Conservation (phyloP, 228 moss, liverwort and hornwort genomes). For the Sphagnum magellanicum region DNA sequence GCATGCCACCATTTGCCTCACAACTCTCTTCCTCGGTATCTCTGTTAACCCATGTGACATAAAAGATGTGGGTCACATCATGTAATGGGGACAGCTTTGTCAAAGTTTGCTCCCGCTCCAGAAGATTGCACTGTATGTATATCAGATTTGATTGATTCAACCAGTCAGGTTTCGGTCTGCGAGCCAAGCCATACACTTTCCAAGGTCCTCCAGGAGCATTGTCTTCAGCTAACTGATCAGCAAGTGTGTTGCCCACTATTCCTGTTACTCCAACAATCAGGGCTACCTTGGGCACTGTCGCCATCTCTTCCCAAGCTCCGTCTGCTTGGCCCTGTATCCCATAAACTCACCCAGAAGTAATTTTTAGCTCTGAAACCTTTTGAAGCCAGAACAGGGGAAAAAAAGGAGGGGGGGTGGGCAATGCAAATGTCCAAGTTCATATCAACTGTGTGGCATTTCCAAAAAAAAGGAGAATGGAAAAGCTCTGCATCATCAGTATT, state of each 20-base stretch:
- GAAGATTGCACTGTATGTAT: conserved; percentile 43
- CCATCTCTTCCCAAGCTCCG: too few relatives aligned
- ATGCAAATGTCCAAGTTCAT: too few relatives aligned
- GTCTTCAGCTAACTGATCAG: conserved; percentile 22
- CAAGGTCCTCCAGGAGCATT: conserved; percentile 38
- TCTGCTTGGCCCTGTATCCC: too few relatives aligned
- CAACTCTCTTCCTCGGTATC: conserved; percentile 36
- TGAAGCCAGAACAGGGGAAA: too few relatives aligned
- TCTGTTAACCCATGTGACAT: conserved; percentile 45
- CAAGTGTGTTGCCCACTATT: conserved; percentile 49
- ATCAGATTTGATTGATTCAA: conserved; percentile 10
- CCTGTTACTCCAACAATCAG: conserved; percentile 60
- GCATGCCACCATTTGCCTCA: conserved; percentile 23
- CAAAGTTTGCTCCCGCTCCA: conserved; percentile 33
- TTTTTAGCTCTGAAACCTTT: too few relatives aligned
- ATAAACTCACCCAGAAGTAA: too few relatives aligned
- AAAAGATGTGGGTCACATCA: conserved; percentile 60
- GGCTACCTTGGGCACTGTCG: conserved; percentile 19
- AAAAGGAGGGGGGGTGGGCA: too few relatives aligned
- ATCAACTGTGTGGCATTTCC: too few relatives aligned
- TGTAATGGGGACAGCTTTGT: conserved; percentile 22
- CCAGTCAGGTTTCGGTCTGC: conserved; percentile 39
- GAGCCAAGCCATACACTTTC: conserved; percentile 61
- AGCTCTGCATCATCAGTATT: too few relatives aligned
- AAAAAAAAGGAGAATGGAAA: too few relatives aligned